Conservation (phyloP, 2,329 filamentous ascomycete genomes). For the Daldinia sp. region DNA sequence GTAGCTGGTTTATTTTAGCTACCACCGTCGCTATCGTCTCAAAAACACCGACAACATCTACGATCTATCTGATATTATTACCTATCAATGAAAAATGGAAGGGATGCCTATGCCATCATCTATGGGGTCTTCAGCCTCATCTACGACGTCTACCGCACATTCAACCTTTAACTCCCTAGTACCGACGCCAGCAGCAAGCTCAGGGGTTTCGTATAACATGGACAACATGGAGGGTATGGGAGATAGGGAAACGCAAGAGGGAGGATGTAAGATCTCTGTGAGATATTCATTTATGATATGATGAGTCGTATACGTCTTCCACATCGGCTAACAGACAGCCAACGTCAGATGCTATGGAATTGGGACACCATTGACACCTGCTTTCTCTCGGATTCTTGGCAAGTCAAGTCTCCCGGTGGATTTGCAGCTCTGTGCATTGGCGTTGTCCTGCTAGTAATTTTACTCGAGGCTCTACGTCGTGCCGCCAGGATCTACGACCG, state of each 20-base stretch:
- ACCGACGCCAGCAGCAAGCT: constrained; percentile 24
- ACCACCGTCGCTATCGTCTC: too few species aligned
- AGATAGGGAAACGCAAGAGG: constrained; percentile 19
- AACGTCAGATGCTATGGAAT: constrained; percentile 80
- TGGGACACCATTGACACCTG: constrained; percentile 79
- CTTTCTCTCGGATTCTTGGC: constrained; percentile 80
- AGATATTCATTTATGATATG: constrained; percentile 14
- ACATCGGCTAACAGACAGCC: background rate
- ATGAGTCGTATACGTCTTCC: background rate
- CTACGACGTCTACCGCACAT: constrained; percentile 18
- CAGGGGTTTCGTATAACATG: constrained; percentile 16
- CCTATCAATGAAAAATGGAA: constrained; percentile 22
- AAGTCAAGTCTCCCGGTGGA: constrained; percentile 74
- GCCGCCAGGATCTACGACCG: constrained; percentile 78
- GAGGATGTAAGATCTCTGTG: constrained; percentile 46
- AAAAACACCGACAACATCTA: background rate
- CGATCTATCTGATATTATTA: background rate
- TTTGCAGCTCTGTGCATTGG: constrained; percentile 87
- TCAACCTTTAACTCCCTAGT: constrained; percentile 24
- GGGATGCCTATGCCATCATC: constrained; percentile 29
- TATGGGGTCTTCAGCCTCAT: constrained; percentile 10
- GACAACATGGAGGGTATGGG: constrained; percentile 33
- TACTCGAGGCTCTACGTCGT: constrained; percentile 79
- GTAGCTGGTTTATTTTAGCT: constrained; percentile 1
- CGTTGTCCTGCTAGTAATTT: constrained; percentile 78